phyloP scores from a whole-genome alignment of 192 early-diverging fungal genomes.

The Powellomyces hirtus region DNA sequence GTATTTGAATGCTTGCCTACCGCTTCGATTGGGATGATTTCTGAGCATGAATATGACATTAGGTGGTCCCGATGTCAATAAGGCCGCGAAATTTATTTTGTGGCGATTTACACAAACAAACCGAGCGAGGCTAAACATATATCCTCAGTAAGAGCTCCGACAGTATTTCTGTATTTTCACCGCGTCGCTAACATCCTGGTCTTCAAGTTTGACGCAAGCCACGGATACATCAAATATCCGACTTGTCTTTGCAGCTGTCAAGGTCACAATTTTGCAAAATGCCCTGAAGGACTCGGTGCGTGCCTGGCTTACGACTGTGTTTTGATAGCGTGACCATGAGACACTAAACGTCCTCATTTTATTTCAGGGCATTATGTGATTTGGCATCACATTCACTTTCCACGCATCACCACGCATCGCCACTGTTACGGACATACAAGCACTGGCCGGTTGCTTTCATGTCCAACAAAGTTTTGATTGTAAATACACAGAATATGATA shows the following conservation, averaged over 20 bases:
- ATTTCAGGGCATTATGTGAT: background rate
- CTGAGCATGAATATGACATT: too few relatives aligned
- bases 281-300: constrained; percentile 29
- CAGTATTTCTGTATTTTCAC: background rate
- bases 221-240: constrained; percentile 88
- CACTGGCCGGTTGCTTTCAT: too few relatives aligned
- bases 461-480: too few relatives aligned
- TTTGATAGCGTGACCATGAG: background rate
- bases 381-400: too few relatives aligned
- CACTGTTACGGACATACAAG: too few relatives aligned
- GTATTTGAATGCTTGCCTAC: constrained; percentile 4
- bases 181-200: too few relatives aligned
- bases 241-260: constrained; percentile 89
- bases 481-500: too few relatives aligned
- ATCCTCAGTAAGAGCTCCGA: constrained; percentile 66
- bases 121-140: constrained; percentile 76
- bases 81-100: constrained; percentile 83
- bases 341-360: background rate
- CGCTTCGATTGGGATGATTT: too few relatives aligned
- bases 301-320: too few relatives aligned
- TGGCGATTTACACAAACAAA: constrained; percentile 87
- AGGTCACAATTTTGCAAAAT: constrained; percentile 82
- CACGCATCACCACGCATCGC: too few relatives aligned
- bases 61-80: constrained; percentile 73
- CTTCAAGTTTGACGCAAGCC: constrained; percentile 77